phyloP scores from a whole-genome alignment of 1,284 basidiomycete species.

The Leccinum subrobustum region DNA sequence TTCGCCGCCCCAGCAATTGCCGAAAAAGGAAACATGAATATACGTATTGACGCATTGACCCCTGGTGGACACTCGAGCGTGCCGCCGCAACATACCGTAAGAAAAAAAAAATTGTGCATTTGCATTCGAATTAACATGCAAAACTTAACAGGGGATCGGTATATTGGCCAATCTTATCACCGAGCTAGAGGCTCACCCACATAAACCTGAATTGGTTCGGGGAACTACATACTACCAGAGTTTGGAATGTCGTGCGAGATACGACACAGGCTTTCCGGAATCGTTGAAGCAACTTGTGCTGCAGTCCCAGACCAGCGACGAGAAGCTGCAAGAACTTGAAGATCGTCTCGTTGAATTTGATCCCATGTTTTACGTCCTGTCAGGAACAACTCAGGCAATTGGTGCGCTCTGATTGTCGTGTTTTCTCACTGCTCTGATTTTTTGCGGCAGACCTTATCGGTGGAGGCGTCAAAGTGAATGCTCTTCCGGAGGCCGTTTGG shows the following conservation, averaged over 20 bases:
- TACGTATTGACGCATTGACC: conserved; percentile 51
- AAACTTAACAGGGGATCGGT: conserved; percentile 48
- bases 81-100: conserved; percentile 56
- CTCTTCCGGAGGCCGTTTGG: conserved; percentile 41
- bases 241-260: conserved; percentile 26
- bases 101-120: conserved; percentile 4
- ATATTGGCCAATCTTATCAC: conserved; percentile 52
- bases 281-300: conserved; percentile 29
- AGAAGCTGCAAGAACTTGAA: conserved; percentile 32
- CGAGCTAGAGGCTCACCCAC: conserved; percentile 49
- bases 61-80: conserved; percentile 68
- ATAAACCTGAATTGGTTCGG: conserved; percentile 35
- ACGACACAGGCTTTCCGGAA: conserved; percentile 30
- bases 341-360: conserved; percentile 29
- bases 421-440: not conserved
- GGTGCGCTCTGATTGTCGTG: conserved; percentile 21
- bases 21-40: conserved; percentile 67
- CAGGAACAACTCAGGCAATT: conserved; percentile 51
- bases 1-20: conserved; percentile 52
- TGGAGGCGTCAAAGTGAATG: conserved; percentile 50
- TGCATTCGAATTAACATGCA: conserved; percentile 11
- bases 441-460: conserved; percentile 36
- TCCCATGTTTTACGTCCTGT: conserved; percentile 25
- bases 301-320: conserved; percentile 28
- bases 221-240: conserved; percentile 29